Evolutionary conservation across 805 yeast genomes (phyloP), one percentile per base, ranked within the genome.

Genomic region (Ogataea wickerhamii): DNA sequence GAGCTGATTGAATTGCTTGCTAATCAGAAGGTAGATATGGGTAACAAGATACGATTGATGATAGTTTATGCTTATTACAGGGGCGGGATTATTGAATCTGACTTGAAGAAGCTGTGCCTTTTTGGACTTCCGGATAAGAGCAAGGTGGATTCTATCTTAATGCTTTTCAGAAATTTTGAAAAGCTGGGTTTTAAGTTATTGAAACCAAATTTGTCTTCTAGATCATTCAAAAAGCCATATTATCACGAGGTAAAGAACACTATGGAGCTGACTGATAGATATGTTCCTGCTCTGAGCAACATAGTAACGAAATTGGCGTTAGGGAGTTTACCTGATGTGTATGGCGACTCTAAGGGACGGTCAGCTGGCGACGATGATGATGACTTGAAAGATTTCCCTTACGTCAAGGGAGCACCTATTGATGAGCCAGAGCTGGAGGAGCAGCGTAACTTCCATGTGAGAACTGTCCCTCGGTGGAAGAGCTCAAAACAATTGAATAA

Each of bases 51-150:
- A 39, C 73, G 98, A 43, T 65, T 84, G 20, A 74, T 93, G 11
- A 66, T 85, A 16, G 63, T 84, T 2, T 93, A 93, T 59, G 82
- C 87, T 0, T 58, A 88, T 20, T 82, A 79, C 56, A 72, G 98
- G 48, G 91, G 89, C 3, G 96, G 96, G 0, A 63, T 93, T 12
- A 70, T 84, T 4, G 82, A 78, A 51, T 56, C 71, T 6, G 99
- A 93, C 64, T 76, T 82, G 45, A 60, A 66, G 34, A 87, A 89
- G 55, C 63, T 93, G 26, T 71, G 81, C 28, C 64, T 72, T 34
- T 93, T 82, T 43, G 63, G 68, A 4, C 40, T 60, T 30, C 50
- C 57, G 0, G 61, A 60, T 12, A 52, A 57, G 25, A 32, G 26
- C 29, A 45, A 45, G 21, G 43, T 41, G 6, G 63, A 52, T 5